phyloP scores from a whole-genome alignment of 1,284 basidiomycete species.

The Neonothopanus nambi region DNA sequence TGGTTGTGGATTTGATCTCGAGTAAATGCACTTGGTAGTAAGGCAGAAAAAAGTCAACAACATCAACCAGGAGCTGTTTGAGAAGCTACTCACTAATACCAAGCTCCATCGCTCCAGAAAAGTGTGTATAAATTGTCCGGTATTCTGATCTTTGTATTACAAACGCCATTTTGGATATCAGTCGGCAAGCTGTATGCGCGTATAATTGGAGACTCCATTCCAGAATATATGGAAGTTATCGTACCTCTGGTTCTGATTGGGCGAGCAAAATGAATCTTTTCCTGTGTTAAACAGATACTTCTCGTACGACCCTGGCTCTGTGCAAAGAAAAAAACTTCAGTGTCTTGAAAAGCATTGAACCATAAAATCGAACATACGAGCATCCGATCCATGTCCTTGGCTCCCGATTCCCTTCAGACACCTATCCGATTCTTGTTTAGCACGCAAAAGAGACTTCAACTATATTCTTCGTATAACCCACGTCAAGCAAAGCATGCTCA shows the following conservation, averaged over 20 bases:
- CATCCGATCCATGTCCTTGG: too few relatives aligned
- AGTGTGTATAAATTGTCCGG: constrained; percentile 23
- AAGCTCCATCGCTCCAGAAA: constrained; percentile 23
- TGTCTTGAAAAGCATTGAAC: too few relatives aligned
- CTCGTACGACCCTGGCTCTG: constrained; percentile 10
- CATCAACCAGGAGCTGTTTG: too few relatives aligned
- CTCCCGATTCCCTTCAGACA: too few relatives aligned
- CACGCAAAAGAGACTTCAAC: too few relatives aligned
- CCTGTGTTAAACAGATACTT: neutral
- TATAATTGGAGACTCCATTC: neutral
- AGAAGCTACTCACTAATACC: constrained; percentile 14
- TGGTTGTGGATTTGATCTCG: too few relatives aligned
- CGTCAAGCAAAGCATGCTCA: constrained; percentile 35
- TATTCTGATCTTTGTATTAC: constrained; percentile 23
- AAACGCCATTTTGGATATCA: constrained; percentile 22
- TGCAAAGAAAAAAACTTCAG: too few relatives aligned
- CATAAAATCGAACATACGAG: too few relatives aligned
- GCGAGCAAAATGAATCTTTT: constrained; percentile 13
- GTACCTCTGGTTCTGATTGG: constrained; percentile 25
- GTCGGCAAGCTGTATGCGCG: constrained; percentile 17
- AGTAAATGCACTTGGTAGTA: too few relatives aligned
- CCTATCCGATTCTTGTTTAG: too few relatives aligned
- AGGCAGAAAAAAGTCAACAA: too few relatives aligned
- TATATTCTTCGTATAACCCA: constrained; percentile 9
- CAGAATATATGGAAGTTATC: neutral